These are phyloP conservation scores for Podaxis sp. DNA, from an alignment of 768 basidiomycete species.

Conservation along the genomic window DNA sequence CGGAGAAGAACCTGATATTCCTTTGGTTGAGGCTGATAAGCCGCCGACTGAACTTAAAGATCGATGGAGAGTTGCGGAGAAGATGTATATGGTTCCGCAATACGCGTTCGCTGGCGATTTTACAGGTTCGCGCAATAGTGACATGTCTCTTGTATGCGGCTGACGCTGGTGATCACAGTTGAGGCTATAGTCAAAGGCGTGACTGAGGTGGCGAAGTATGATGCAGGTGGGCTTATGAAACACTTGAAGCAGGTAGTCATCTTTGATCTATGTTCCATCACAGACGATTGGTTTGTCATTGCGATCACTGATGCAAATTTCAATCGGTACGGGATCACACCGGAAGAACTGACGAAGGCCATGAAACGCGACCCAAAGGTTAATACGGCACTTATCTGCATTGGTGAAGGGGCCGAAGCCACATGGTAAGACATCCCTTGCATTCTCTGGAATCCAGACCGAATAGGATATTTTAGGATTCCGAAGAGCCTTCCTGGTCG, in stretches of 20 bases:
- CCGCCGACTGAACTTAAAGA: conserved; percentile 51
- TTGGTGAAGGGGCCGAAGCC: conserved; percentile 65
- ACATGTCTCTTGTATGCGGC: neutral
- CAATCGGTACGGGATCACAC: conserved; percentile 54
- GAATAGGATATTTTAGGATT: conserved; percentile 36
- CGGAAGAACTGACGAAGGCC: conserved; percentile 49
- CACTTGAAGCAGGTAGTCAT: neutral
- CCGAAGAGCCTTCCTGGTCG: conserved; percentile 57
- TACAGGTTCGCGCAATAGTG: conserved; percentile 36
- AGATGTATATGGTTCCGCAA: conserved; percentile 65
- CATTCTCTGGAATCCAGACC: neutral
- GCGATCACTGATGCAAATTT: conserved; percentile 71
- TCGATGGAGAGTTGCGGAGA: conserved; percentile 64
- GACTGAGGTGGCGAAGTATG: conserved; percentile 54
- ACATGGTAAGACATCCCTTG: conserved; percentile 40
- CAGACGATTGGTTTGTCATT: conserved; percentile 71
- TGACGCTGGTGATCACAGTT: conserved; percentile 30
- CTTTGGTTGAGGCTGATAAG: conserved; percentile 44
- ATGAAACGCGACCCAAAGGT: conserved; percentile 63
- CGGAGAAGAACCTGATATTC: conserved; percentile 56
- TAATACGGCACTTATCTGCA: conserved; percentile 62
- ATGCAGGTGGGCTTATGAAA: conserved; percentile 38
- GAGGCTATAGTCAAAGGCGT: conserved; percentile 64
- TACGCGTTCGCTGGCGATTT: conserved; percentile 68
- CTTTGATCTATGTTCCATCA: neutral